These are phyloP conservation scores for Ustulina deusta DNA, from an alignment of 2,329 filamentous ascomycete species.

Conservation along the genomic window DNA sequence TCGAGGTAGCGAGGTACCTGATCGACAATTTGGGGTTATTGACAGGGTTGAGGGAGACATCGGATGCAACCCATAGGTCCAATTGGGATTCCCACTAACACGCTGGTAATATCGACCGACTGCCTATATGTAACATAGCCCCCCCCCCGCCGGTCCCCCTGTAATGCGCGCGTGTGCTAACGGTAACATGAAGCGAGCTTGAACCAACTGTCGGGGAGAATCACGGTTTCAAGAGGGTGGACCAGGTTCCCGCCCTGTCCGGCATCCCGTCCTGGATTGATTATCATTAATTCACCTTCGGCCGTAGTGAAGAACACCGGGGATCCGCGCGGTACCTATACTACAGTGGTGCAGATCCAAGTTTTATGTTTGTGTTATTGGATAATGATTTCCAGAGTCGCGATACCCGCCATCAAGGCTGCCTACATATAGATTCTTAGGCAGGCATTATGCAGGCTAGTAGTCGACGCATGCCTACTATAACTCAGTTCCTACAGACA, in stretches of 20 bases:
- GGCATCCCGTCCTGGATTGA: too few relatives aligned
- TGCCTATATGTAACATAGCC: neutral
- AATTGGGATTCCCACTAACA: neutral
- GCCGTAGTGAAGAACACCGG: too few relatives aligned
- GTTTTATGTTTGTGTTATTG: too few relatives aligned
- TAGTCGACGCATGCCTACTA: neutral
- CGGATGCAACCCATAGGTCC: neutral
- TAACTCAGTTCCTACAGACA: neutral
- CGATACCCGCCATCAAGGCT: too few relatives aligned
- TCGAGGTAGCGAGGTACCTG: conserved; percentile 3
- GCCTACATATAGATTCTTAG: too few relatives aligned
- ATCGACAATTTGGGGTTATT: neutral
- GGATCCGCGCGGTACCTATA: too few relatives aligned
- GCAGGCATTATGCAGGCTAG: neutral
- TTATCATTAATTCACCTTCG: too few relatives aligned
- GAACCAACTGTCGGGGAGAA: conserved; percentile 1
- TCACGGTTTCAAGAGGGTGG: conserved; percentile 35
- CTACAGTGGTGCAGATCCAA: too few relatives aligned
- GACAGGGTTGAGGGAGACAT: neutral
- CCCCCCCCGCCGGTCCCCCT: neutral
- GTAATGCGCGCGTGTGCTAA: neutral
- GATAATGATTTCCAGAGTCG: too few relatives aligned
- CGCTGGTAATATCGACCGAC: neutral
- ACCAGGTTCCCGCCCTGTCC: neutral
- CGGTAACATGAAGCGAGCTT: conserved; percentile 10